A percentile compares a stretch with the other conserved stretches of the same genome.
Evolutionary conservation across 306 rosid genomes (phyloP).

Genomic region (Vigna hirtella): DNA sequence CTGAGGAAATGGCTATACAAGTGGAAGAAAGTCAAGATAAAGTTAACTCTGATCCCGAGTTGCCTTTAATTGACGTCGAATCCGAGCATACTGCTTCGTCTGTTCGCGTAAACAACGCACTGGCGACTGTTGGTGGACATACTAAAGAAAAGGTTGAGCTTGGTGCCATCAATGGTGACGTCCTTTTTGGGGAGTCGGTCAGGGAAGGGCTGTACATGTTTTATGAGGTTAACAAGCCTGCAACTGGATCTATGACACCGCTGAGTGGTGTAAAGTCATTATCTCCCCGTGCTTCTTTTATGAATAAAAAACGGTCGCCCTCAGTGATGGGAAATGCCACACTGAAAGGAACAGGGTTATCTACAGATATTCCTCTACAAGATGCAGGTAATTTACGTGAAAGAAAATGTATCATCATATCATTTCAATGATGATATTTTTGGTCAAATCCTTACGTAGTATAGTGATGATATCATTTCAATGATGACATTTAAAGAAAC

Average conservation of each 20-base stretch:
- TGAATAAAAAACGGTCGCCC: constrained; percentile 46
- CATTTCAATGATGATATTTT: constrained; percentile 29
- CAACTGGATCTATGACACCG: constrained; percentile 44
- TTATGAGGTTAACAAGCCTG: constrained; percentile 58
- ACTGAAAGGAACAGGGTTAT: constrained; percentile 46
- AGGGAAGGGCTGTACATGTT: constrained; percentile 87
- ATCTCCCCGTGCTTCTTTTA: constrained; percentile 51
- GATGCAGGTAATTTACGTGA: constrained; percentile 59
- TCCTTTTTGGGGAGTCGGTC: constrained; percentile 56
- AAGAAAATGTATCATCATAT: constrained; percentile 37
- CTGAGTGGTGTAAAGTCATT: constrained; percentile 50
- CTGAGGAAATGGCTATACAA: constrained; percentile 57
- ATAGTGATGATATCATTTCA: constrained; percentile 35
- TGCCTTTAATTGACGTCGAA: constrained; percentile 45
- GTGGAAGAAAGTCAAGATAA: constrained; percentile 59
- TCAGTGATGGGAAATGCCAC: constrained; percentile 48
- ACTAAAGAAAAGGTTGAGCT: constrained; percentile 49
- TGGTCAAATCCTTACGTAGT: constrained; percentile 28
- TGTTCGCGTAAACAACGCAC: constrained; percentile 39
- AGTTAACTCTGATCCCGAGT: constrained; percentile 53
- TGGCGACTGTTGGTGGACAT: constrained; percentile 44
- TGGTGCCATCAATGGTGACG: constrained; percentile 43
- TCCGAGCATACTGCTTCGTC: constrained; percentile 45
- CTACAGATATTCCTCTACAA: constrained; percentile 48
- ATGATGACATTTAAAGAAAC: constrained; percentile 29